Evolutionary conservation across 2,329 filamentous ascomycete genomes (phyloP).

Genomic region (Sporothrix schenckii): DNA sequence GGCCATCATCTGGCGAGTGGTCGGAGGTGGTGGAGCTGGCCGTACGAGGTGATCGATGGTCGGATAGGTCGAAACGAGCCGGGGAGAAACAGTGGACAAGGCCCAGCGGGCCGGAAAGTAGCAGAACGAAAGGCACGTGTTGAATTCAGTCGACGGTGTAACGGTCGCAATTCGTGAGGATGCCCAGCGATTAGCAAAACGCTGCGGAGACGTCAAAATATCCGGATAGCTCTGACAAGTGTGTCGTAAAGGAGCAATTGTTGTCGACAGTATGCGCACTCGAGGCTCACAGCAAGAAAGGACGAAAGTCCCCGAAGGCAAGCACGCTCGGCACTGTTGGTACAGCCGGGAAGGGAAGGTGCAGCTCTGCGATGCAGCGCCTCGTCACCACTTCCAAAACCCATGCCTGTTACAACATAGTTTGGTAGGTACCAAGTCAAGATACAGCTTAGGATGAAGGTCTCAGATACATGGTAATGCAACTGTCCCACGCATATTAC

Average conservation of each 20-base stretch:
- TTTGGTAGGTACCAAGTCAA: constrained; percentile 21
- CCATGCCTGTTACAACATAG: background rate
- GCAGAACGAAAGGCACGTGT: background rate
- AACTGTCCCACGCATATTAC: too few relatives aligned
- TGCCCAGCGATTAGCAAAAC: background rate
- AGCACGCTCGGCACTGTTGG: background rate
- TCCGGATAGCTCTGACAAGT: background rate
- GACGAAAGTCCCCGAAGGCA: background rate
- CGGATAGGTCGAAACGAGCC: constrained; percentile 13
- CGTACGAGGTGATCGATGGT: constrained; percentile 14
- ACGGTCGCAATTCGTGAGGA: constrained; percentile 15
- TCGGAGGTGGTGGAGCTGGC: background rate
- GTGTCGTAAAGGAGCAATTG: background rate
- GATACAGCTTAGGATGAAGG: background rate
- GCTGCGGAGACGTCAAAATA: background rate
- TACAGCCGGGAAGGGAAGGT: constrained; percentile 23
- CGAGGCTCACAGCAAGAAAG: background rate
- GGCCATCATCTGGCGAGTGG: constrained; percentile 12
- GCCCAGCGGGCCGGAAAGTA: background rate
- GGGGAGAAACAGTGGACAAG: constrained; percentile 4
- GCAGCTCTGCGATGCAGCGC: background rate
- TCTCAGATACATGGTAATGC: background rate
- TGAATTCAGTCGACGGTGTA: background rate
- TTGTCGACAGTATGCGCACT: constrained; percentile 7
- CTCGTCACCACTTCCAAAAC: constrained; percentile 21